Conservation (phyloP, 2,329 filamentous ascomycete genomes). For the Rhynchosporium agropyri region DNA sequence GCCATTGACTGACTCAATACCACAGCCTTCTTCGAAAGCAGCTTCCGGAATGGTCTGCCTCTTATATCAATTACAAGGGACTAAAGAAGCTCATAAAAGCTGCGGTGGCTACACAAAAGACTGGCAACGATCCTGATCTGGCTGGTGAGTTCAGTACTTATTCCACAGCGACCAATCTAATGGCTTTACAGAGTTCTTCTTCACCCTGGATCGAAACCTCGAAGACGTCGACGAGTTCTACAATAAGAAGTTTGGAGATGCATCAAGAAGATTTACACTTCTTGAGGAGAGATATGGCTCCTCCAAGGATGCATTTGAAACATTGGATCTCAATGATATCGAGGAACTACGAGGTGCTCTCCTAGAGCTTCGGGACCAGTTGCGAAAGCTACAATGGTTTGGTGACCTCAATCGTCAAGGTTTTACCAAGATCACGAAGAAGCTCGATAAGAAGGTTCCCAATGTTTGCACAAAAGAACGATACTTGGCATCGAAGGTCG, state of each 20-base stretch:
- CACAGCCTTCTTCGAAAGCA: constrained; percentile 75
- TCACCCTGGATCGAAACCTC: constrained; percentile 92
- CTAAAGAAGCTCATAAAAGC: constrained; percentile 93
- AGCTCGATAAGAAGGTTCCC: constrained; percentile 92
- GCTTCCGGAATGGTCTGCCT: constrained; percentile 82
- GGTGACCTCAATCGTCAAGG: constrained; percentile 94
- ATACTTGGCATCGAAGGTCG: constrained; percentile 89
- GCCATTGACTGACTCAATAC: constrained; percentile 7
- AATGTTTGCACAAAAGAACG: constrained; percentile 75
- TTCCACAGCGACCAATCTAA: constrained; percentile 29
- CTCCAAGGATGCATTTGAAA: constrained; percentile 67
- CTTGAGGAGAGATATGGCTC: constrained; percentile 86
- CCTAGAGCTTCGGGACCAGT: constrained; percentile 81
- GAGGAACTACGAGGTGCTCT: constrained; percentile 91
- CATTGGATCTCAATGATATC: constrained; percentile 82
- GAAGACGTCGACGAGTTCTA: constrained; percentile 97
- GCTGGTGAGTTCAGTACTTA: constrained; percentile 64
- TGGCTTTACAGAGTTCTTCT: constrained; percentile 76
- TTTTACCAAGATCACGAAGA: constrained; percentile 98
- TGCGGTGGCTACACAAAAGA: constrained; percentile 64
- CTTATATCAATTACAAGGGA: constrained; percentile 87
- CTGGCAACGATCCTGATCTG: constrained; percentile 79
- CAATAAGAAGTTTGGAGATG: constrained; percentile 91
- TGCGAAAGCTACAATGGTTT: constrained; percentile 96
- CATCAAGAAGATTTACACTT: constrained; percentile 79